Evolutionary conservation across 2,329 filamentous ascomycete species (phyloP), one percentile per base, ranked within the genome.

Genomic region (Colletotrichum ledebouriae): DNA sequence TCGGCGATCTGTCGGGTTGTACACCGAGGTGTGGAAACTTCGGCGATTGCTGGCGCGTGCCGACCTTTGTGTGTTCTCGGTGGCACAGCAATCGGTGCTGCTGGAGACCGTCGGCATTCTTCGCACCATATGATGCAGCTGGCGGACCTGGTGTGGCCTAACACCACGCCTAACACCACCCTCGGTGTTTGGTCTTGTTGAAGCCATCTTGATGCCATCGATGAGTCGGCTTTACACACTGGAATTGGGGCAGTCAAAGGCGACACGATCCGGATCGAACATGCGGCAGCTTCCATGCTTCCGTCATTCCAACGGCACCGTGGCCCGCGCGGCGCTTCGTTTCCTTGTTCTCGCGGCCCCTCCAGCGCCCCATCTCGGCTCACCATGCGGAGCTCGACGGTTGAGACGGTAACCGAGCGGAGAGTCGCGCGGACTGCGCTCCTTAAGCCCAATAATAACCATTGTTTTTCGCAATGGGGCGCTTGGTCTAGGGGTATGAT

Each of bases 401-500:
- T 37, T 17, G 25, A 13, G 20, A 11, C 37, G 15, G 13, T 20
- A 49, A 41, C 11, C 57, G 37, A 52, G 33, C 29, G 37, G 11
- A 22, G 3, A 7, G 6, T 29, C 1, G 6, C 0, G 0, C 1
- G 6, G 0, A 2, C 4, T n/a, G 9, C n/a, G 57, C 39, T 4
- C 2, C 2, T 52, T 59, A 29, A 0, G 1, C 1, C 1, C 3
- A 2, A 10, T 12, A 17, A 10, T 3, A 13, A 0, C 0, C 0
- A 0, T 0, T 0, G 0, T 0, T 0, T 13, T 2, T 1, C 7
- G 50, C 2, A 7, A 56, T 17, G 4, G 64, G 64, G 64, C 64
- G 64, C 64, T 67, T 67, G 64, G 63, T 67, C 63, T 67, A 67
- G 63, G 63, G 63, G 63, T 67, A 67, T 67, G 63, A 63, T 67